Conservation (phyloP, 768 basidiomycete species). For the Pulveroboletus ravenelii region DNA sequence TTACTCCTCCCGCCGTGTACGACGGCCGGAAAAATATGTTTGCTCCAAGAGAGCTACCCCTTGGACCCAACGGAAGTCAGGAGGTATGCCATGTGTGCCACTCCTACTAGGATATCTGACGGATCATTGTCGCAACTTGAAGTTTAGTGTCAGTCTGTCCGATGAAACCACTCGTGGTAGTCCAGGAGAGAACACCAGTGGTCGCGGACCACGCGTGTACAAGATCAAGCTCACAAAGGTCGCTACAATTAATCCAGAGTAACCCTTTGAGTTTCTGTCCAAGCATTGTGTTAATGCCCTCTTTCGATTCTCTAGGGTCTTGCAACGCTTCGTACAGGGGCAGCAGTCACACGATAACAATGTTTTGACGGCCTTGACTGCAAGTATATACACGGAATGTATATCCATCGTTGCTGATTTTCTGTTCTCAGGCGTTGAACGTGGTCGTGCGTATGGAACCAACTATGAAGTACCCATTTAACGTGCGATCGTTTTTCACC, state of each 20-base stretch:
- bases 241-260: slow-evolving; percentile 57
- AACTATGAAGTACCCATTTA: slow-evolving; percentile 61
- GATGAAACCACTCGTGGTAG: slow-evolving; percentile 34
- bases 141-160: slow-evolving; percentile 61
- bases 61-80: slow-evolving; percentile 46
- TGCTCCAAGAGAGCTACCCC: slow-evolving; percentile 53
- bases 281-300: slow-evolving; percentile 16
- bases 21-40: slow-evolving; percentile 81
- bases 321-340: slow-evolving; percentile 60
- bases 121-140: slow-evolving; percentile 7
- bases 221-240: slow-evolving; percentile 59
- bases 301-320: slow-evolving; percentile 40
- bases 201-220: slow-evolving; percentile 55
- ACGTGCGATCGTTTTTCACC: slow-evolving; percentile 72
- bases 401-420: not conserved
- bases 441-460: slow-evolving; percentile 76
- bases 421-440: slow-evolving; percentile 53
- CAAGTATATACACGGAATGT: slow-evolving; percentile 21
- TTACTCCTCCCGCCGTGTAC: slow-evolving; percentile 70
- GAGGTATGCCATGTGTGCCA: slow-evolving; percentile 39
- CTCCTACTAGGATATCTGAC: not conserved
- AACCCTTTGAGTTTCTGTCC: slow-evolving; percentile 12
- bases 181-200: slow-evolving; percentile 30
- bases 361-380: slow-evolving; percentile 65
- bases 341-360: slow-evolving; percentile 63